Evolutionary conservation across 2,329 filamentous ascomycete species (phyloP), one percentile per base, ranked within the genome.

Genomic region (Fusarium begoniae): DNA sequence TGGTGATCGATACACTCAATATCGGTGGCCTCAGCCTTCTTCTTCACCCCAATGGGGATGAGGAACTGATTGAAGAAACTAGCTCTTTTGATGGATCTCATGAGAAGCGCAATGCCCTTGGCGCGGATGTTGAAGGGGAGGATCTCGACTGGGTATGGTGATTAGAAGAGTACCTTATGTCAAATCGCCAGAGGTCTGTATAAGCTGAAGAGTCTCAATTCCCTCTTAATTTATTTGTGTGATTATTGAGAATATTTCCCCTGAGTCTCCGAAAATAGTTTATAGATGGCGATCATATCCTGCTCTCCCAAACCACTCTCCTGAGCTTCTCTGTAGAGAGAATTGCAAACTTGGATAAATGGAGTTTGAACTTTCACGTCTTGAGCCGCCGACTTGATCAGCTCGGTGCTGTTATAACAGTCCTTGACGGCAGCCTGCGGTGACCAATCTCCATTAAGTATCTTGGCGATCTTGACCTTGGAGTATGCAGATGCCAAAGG

Each of bases 151-250:
- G 30, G 30, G 30, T 20, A 32, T 32, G 32, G 2, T 14, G 32
- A 35, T 37, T 37, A 18, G 17, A 6, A 10, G 35, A 2, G 15
- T 18, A 18, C 15, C 17, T 37, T 37, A 18, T 10, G 35, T 18
- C 17, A 18, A 37, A 18, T 5, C 17, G 4, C 1, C 35, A 37
- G 35, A 37, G 2, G 35, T 6, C 4, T 37, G 17, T 37, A 37
- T 37, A 18, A 37, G 35, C 9, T 0, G 35, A 18, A 18, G 17
- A 18, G 35, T 37, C 9, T 0, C 35, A 10, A 6, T 10, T 4
- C 35, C 0, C 35, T 37, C 17, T 18, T 9, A 2, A 10, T 37
- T 1, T 37, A 1, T 37, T 37, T 18, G 9, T 37, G 2, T 20
- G 2, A 22, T 22, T 47, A 28, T 24, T 13, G 1, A 26, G 12